Evolutionary conservation across 2,329 filamentous ascomycete species (phyloP), one percentile per base, ranked within the genome.

Genomic region (Pyricularia grisea): DNA sequence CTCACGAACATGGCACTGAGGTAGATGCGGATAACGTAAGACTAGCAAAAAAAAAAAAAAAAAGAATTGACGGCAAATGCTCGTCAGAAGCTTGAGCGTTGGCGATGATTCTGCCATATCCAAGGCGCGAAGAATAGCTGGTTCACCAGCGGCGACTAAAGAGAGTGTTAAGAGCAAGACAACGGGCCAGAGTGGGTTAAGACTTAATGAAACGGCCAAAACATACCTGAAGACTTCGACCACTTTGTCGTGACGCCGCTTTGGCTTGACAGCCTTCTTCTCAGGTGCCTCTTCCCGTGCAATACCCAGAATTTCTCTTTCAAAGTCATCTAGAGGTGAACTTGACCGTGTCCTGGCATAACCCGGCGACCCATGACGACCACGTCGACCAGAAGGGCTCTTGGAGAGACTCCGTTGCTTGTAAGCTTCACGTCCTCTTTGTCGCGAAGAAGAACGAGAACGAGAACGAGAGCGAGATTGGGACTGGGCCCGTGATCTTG

Each of bases 281-380:
- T 68, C 66, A 1, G 70, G 69, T 4, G 68, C 71, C 9, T 73
- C 72, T 20, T 73, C 70, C 12, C 69, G 70, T 2, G 72, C 72
- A 67, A 76, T 74, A 2, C 74, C 74, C 30, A 76, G 69, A 69
- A 74, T 74, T 28, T 71, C 71, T 66, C 72, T 67, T 50, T 74
- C 73, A 10, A 73, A n/a, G 20, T 73, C 72, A 20, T 72, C 69
- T 25, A 74, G 66, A 0, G 73, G 71, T 12, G 73, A 74, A 17
- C 72, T 73, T 69, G 71, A 72, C 23, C 73, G 71, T 58, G 70
- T 72, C 28, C 67, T 65, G 10, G 25, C 60, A 9, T 20, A 55
- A 63, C 33, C 25, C 33, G 27, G 58, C 36, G 61, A 30, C 30
- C 68, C 60, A 30, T 63, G 23, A n/a, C 67, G 58, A 3, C 31